A percentile compares a stretch with the other conserved stretches of the same genome.
Evolutionary conservation across 1,139 yeast species (phyloP).

Genomic region (Zygoascus sp.): DNA sequence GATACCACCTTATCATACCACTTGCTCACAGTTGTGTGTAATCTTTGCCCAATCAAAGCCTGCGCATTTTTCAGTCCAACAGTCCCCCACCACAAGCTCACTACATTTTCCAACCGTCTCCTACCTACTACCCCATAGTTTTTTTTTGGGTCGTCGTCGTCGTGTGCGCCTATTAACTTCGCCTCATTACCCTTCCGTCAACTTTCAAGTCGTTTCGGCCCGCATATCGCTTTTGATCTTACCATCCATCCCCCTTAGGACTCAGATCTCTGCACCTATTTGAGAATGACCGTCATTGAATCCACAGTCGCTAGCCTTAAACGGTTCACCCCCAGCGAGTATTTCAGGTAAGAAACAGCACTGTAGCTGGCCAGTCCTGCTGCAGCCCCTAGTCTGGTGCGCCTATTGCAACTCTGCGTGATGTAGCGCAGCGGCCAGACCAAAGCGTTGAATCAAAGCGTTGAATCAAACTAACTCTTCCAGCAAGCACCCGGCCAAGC

Average conservation of each 20-base stretch:
- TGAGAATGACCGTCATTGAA: conserved; percentile 60
- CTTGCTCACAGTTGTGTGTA: not conserved
- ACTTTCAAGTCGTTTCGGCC: not conserved
- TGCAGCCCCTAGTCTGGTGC: too few relatives aligned
- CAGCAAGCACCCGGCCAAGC: conserved; percentile 36
- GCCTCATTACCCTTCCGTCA: not conserved
- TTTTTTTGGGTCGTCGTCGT: too few relatives aligned
- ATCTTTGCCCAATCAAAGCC: not conserved
- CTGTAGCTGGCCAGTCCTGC: too few relatives aligned
- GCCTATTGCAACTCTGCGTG: too few relatives aligned
- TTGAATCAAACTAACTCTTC: too few relatives aligned
- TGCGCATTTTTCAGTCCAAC: not conserved
- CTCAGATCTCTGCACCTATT: not conserved
- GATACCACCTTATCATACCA: not conserved
- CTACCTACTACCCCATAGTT: not conserved
- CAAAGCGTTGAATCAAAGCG: too few relatives aligned
- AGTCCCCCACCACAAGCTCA: not conserved
- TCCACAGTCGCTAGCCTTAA: conserved; percentile 62
- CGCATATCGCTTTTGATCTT: not conserved
- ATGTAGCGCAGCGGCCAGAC: too few relatives aligned
- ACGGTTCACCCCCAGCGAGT: conserved; percentile 68
- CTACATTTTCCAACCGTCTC: not conserved
- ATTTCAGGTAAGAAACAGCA: conserved; percentile 55
- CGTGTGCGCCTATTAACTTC: too few relatives aligned
- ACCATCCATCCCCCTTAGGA: not conserved